phyloP scores from a whole-genome alignment of 176 grass and related monocot genomes.

The Typha latifolia region DNA sequence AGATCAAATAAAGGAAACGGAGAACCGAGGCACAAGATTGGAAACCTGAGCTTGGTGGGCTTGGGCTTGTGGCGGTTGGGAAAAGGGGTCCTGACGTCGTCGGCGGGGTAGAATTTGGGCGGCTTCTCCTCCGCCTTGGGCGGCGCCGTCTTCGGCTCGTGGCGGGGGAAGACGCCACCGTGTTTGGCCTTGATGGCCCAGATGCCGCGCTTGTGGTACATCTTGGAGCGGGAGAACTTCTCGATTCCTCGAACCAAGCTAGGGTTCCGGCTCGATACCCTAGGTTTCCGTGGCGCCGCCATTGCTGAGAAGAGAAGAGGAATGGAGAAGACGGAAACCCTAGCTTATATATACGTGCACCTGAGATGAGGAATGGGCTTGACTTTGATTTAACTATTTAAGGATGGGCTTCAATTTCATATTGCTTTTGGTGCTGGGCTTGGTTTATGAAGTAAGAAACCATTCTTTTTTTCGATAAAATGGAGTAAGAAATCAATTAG shows the following conservation, averaged over 20 bases:
- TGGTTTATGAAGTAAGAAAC: too few species aligned
- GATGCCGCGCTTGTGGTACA: conserved; percentile 73
- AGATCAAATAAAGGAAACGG: not conserved
- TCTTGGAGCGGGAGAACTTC: conserved; percentile 54
- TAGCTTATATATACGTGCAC: too few species aligned
- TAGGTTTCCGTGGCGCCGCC: not conserved
- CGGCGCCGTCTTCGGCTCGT: conserved; percentile 24
- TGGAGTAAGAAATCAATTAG: too few species aligned
- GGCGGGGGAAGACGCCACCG: conserved; percentile 60
- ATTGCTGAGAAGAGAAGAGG: not conserved
- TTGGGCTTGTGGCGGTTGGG: conserved; percentile 64
- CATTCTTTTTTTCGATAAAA: too few species aligned
- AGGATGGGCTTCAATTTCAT: too few species aligned
- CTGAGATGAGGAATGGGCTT: too few species aligned
- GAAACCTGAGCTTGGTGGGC: conserved; percentile 77
- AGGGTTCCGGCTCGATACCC: not conserved
- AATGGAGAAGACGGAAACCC: too few species aligned
- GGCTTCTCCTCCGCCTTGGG: conserved; percentile 26
- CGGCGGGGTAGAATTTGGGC: conserved; percentile 76
- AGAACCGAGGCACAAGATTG: not conserved
- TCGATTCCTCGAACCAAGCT: conserved; percentile 31
- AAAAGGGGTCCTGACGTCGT: conserved; percentile 52
- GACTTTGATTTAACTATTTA: too few species aligned
- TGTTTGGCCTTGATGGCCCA: conserved; percentile 96
- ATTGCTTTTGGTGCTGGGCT: too few species aligned